Evolutionary conservation across 176 grass and related monocot species (phyloP), one percentile per base, ranked within the genome.

Genomic region (Oryza nivara): DNA sequence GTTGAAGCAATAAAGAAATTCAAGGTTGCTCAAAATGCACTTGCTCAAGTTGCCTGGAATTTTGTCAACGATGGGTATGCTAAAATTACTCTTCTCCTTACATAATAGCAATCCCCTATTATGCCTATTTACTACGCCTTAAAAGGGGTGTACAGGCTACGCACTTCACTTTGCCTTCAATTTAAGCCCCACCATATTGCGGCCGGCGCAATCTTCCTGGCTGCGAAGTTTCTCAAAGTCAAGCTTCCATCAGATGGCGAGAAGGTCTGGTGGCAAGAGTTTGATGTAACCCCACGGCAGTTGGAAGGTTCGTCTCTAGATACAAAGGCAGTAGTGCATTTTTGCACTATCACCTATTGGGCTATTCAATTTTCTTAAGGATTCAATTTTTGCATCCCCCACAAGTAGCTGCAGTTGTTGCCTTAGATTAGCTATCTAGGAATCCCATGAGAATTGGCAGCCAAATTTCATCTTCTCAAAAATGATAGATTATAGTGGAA

Each of bases 41-140:
- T 97, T 84, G 95, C 92, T 78, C 95, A 97, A 89, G 95, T 95
- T 92, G 95, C 95, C 77, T 97, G 92, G 95, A 97, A 92, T 92
- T 97, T 97, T 88, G 95, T 97, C 85, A 97, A 97, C 73, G 95
- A 97, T 89, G 95, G 95, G 95, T 97, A 97, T 70, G 89, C 76
- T 91, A 91, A 91, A 85, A 86, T 77, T 87, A 86, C 84, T 47
- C 83, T 89, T 92, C 8, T 87, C 54, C 71, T 82, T 93, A 88
- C 76, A 70, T 81, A 65, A 74, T 70, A 90, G 67, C 79, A 88
- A 75, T 82, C 56, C 65, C 36, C 13, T 52, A 85, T 87, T 82
- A 87, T 91, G 81, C 85, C 76, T 94, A 91, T 91, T 91, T 84
- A 91, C 87, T 71, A 87, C 69, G 68, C 84, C 46, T 89, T 89